Percentiles rank a stretch among this genome's conserved stretches.
phyloP scores from a whole-genome alignment of 768 basidiomycete genomes.

The Leccinum fibrillosum region DNA sequence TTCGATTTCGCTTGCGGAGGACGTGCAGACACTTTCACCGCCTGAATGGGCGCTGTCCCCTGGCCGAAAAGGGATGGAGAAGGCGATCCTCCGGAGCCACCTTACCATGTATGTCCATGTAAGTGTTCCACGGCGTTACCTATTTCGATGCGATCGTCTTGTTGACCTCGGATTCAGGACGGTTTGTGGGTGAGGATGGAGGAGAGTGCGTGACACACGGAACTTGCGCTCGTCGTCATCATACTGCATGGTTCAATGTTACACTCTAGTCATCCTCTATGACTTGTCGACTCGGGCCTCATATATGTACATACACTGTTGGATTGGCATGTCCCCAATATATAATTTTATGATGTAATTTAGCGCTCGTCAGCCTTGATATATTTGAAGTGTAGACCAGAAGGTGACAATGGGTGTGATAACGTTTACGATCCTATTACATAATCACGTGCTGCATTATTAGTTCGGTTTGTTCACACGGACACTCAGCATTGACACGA shows the following conservation, averaged over 20 bases:
- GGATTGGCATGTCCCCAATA: no score
- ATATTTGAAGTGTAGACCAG: no score
- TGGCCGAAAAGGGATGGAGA: conserved; percentile 42
- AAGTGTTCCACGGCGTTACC: conserved; percentile 10
- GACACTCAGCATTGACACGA: no score
- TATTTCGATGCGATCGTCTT: background rate
- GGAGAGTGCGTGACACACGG: conserved; percentile 8
- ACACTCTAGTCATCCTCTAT: no score
- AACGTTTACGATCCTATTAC: no score
- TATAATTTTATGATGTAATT: no score
- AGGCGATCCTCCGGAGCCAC: conserved; percentile 43
- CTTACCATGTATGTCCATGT: conserved; percentile 54
- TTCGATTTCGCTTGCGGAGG: conserved; percentile 40
- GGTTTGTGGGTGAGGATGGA: conserved; percentile 27
- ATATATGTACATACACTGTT: no score
- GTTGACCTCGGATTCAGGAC: conserved; percentile 2
- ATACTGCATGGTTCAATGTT: background rate
- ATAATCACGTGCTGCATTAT: no score
- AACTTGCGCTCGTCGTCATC: background rate
- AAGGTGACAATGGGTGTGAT: no score
- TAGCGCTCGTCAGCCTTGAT: no score
- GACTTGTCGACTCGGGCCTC: background rate
- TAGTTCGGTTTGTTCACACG: no score
- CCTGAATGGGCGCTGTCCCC: conserved; percentile 37
- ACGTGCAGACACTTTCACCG: conserved; percentile 47